A percentile compares a stretch with the other conserved stretches of the same genome.
phyloP scores from a whole-genome alignment of 768 basidiomycete species.

The Boletus pseudopeckii region DNA sequence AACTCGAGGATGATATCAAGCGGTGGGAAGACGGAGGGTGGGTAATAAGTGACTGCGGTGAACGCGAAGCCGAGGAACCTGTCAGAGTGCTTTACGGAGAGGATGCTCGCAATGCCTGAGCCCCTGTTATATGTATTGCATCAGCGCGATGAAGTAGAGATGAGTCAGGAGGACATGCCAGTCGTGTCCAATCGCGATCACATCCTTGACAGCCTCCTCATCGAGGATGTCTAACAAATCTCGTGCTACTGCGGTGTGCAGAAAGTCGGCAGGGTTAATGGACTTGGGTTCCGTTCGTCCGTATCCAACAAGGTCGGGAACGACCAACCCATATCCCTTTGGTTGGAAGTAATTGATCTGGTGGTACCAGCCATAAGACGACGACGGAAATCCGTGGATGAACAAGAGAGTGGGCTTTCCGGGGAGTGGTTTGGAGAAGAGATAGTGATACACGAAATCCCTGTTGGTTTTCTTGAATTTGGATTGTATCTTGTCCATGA shows the following conservation, averaged over 20 bases:
- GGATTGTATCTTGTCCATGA: slow-evolving; percentile 26
- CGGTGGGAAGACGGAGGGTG: slow-evolving; percentile 27
- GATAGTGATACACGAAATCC: slow-evolving; percentile 37
- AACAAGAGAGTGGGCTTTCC: slow-evolving; percentile 40
- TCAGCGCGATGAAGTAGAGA: background rate
- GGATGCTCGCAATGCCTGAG: slow-evolving; percentile 29
- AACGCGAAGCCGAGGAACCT: slow-evolving; percentile 42
- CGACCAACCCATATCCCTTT: slow-evolving; percentile 42
- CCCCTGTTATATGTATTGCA: slow-evolving; percentile 31
- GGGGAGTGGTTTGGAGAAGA: slow-evolving; percentile 22
- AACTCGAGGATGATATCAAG: slow-evolving; percentile 25
- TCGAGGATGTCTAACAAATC: slow-evolving; percentile 41
- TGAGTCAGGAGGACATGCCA: slow-evolving; percentile 25
- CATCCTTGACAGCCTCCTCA: slow-evolving; percentile 30
- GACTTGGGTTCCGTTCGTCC: slow-evolving; percentile 45
- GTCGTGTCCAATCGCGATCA: slow-evolving; percentile 40
- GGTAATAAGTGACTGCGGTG: slow-evolving; percentile 33
- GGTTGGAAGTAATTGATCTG: slow-evolving; percentile 38
- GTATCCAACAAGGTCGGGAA: slow-evolving; percentile 47
- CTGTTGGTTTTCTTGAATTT: slow-evolving; percentile 36
- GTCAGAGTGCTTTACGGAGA: slow-evolving; percentile 37
- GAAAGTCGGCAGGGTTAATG: slow-evolving; percentile 25
- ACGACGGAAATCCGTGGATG: slow-evolving; percentile 44
- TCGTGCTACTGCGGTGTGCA: slow-evolving; percentile 22
- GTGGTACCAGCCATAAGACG: slow-evolving; percentile 41